These are phyloP conservation scores for Suillus bovinus DNA, from an alignment of 768 basidiomycete genomes.

Conservation along the genomic window DNA sequence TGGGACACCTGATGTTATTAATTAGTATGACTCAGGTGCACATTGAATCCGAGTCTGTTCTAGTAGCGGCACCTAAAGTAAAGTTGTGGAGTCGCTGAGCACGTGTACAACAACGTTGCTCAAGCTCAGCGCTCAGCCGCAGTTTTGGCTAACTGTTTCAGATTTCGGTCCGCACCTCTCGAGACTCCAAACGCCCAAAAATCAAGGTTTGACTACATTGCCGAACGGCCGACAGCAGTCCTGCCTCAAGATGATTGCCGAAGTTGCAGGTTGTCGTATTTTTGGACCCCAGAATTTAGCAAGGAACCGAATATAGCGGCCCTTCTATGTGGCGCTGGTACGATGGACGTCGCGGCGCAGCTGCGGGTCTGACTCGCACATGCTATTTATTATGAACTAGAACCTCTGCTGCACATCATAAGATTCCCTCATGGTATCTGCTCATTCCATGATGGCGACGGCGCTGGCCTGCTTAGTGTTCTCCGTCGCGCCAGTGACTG, in stretches of 20 bases:
- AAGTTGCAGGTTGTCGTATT: too few species aligned
- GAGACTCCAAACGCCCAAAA: background rate
- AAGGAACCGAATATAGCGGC: too few species aligned
- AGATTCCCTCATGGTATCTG: background rate
- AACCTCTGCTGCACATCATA: too few species aligned
- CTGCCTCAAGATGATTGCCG: too few species aligned
- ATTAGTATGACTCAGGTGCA: too few species aligned
- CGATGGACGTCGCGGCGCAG: background rate
- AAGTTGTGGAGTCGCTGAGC: too few species aligned
- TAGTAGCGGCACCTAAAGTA: too few species aligned
- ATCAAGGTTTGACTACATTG: background rate
- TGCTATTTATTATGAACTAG: background rate
- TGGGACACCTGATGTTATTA: too few species aligned
- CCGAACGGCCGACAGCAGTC: background rate
- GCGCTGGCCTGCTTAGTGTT: constrained; percentile 3
- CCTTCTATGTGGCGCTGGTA: background rate
- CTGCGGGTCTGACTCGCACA: background rate
- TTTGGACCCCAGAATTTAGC: too few species aligned
- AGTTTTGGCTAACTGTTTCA: background rate
- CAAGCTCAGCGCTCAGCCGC: background rate
- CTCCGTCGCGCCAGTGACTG: constrained; percentile 18
- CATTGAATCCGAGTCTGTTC: too few species aligned
- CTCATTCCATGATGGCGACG: background rate
- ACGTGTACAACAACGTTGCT: too few species aligned
- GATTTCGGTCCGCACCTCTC: too few species aligned